These are phyloP conservation scores for Yarrowia keelungensis DNA, from an alignment of 805 yeast genomes.

Conservation along the genomic window DNA sequence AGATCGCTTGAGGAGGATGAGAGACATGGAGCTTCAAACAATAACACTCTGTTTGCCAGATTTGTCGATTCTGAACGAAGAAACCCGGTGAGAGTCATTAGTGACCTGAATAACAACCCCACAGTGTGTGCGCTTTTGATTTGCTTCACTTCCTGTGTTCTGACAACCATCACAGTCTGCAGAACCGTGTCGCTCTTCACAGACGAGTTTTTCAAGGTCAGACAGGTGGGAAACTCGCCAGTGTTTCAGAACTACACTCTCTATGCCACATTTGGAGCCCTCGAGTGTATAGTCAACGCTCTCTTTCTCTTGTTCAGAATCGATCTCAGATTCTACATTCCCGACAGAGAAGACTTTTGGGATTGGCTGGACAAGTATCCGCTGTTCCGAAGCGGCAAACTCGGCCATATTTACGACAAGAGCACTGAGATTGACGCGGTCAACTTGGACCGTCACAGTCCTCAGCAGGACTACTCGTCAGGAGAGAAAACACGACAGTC, in stretches of 20 bases:
- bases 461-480: background rate
- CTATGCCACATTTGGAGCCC: slow-evolving; percentile 72
- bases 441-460: background rate
- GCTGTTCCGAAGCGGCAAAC: slow-evolving; percentile 17
- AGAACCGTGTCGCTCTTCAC: slow-evolving; percentile 48
- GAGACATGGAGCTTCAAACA: background rate
- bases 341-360: slow-evolving; percentile 55
- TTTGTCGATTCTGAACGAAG: slow-evolving; percentile 3
- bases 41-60: slow-evolving; percentile 14
- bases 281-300: slow-evolving; percentile 64
- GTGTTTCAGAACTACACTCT: slow-evolving; percentile 62
- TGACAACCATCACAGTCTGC: slow-evolving; percentile 46
- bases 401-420: slow-evolving; percentile 30
- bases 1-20: background rate
- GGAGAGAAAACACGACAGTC: slow-evolving; percentile 1
- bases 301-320: slow-evolving; percentile 68
- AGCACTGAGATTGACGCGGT: background rate
- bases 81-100: slow-evolving; percentile 17
- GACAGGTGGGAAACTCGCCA: slow-evolving; percentile 51
- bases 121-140: slow-evolving; percentile 41
- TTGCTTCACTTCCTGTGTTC: slow-evolving; percentile 41
- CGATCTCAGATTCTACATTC: slow-evolving; percentile 80
- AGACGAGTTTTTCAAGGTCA: slow-evolving; percentile 40
- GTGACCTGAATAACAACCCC: slow-evolving; percentile 17
- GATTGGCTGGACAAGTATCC: slow-evolving; percentile 27